Conservation (phyloP, 2,329 filamentous ascomycete genomes). For the Aspergillus sp. region DNA sequence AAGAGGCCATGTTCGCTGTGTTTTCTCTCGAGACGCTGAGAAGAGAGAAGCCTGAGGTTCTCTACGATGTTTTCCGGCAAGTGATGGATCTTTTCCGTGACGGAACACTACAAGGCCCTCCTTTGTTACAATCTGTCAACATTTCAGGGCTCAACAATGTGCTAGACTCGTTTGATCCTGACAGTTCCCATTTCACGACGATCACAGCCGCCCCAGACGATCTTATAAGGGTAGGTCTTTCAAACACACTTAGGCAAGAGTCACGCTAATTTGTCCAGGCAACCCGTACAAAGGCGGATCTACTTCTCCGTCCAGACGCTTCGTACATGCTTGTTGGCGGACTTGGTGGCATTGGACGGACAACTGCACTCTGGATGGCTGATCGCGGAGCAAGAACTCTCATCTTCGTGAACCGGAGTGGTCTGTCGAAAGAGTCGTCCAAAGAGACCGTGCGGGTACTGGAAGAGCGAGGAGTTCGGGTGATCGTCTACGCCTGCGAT, state of each 20-base stretch:
- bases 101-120: conserved; percentile 7
- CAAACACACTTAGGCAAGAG: no score
- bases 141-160: conserved; percentile 10
- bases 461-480: conserved; percentile 10
- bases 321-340: conserved; percentile 24
- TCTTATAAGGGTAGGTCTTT: conserved; percentile 8
- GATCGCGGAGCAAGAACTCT: conserved; percentile 46
- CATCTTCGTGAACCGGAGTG: conserved; percentile 47
- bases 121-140: not conserved
- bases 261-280: not conserved
- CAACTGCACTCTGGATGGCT: conserved; percentile 36
- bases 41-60: conserved; percentile 2
- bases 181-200: conserved; percentile 4
- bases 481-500: conserved; percentile 23
- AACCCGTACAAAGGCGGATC: not conserved
- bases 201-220: conserved; percentile 4
- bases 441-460: conserved; percentile 13
- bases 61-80: conserved; percentile 6
- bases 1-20: conserved; percentile 9
- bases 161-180: conserved; percentile 2
- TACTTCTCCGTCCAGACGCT: conserved; percentile 7
- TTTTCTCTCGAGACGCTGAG: conserved; percentile 10
- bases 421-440: conserved; percentile 10
- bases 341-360: conserved; percentile 21
- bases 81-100: conserved; percentile 10